Evolutionary conservation across 441 rosid species (phyloP).

Genomic region (Pelargonium australe): DNA sequence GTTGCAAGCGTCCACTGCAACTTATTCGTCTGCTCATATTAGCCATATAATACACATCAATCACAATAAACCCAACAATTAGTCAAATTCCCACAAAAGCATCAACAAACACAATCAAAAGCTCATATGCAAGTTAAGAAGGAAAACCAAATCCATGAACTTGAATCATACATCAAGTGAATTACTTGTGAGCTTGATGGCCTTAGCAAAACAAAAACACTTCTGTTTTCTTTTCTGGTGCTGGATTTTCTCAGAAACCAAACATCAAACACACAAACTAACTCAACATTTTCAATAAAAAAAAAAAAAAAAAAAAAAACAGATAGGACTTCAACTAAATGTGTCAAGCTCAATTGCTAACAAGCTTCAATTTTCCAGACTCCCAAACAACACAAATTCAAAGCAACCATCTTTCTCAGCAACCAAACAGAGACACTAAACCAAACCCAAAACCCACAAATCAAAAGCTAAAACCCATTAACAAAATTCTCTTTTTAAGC

Average conservation of each 20-base stretch:
- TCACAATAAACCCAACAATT: too few relatives aligned
- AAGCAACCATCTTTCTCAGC: neutral
- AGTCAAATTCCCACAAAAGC: constrained; percentile 16
- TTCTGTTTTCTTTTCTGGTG: neutral
- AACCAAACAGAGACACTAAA: neutral
- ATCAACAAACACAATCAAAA: constrained; percentile 16
- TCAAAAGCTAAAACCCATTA: neutral
- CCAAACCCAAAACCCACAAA: constrained; percentile 9
- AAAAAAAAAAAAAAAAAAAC: neutral
- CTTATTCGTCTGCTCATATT: constrained; percentile 47
- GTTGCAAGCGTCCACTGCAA: constrained; percentile 79
- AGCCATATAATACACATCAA: neutral
- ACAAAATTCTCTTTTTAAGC: neutral
- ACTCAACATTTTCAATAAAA: neutral
- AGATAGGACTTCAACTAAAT: neutral
- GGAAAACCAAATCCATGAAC: neutral
- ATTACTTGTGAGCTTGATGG: neutral
- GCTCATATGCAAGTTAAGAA: too few relatives aligned
- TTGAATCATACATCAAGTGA: neutral
- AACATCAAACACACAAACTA: constrained; percentile 14
- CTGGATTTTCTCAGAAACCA: too few relatives aligned
- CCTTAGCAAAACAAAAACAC: neutral
- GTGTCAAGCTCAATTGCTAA: too few relatives aligned
- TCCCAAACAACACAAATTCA: neutral
- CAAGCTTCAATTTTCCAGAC: too few relatives aligned